A percentile compares a stretch with the other conserved stretches of the same genome.
Conservation (phyloP, 179 eudicot genomes). For the Drosera spatulata region DNA sequence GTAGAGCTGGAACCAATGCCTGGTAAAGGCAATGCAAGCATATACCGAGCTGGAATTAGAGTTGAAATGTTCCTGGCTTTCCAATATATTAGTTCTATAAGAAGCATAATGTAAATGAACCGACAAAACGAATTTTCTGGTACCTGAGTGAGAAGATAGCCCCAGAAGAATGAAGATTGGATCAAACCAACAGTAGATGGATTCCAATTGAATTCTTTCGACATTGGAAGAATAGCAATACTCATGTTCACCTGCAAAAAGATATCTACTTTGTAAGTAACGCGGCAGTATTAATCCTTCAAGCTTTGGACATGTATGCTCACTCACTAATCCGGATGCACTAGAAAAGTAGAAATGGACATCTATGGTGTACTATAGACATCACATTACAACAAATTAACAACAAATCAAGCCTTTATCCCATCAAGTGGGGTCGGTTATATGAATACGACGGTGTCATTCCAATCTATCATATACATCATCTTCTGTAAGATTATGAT, state of each 20-base stretch:
- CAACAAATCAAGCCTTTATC: no score
- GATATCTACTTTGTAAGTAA: conserved; percentile 10
- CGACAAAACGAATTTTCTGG: not conserved
- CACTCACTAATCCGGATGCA: not conserved
- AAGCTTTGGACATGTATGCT: not conserved
- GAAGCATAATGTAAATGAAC: not conserved
- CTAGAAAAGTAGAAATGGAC: not conserved
- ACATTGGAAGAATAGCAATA: conserved; percentile 90
- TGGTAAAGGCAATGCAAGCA: not conserved
- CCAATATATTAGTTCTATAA: not conserved
- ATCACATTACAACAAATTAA: no score
- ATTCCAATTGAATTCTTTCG: conserved; percentile 71
- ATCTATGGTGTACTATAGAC: not conserved
- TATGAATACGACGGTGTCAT: no score
- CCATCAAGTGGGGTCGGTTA: no score
- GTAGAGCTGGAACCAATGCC: no score
- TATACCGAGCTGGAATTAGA: no score
- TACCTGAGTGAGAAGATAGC: conserved; percentile 96
- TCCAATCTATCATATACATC: no score
- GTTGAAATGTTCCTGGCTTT: not conserved
- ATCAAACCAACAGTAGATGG: conserved; percentile 78
- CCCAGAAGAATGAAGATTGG: conserved; percentile 92
- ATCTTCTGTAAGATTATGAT: no score
- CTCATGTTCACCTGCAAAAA: conserved; percentile 86
- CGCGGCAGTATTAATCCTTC: not conserved